phyloP scores from a whole-genome alignment of 1,139 yeast genomes.

The Saccharomyces hybrid region DNA sequence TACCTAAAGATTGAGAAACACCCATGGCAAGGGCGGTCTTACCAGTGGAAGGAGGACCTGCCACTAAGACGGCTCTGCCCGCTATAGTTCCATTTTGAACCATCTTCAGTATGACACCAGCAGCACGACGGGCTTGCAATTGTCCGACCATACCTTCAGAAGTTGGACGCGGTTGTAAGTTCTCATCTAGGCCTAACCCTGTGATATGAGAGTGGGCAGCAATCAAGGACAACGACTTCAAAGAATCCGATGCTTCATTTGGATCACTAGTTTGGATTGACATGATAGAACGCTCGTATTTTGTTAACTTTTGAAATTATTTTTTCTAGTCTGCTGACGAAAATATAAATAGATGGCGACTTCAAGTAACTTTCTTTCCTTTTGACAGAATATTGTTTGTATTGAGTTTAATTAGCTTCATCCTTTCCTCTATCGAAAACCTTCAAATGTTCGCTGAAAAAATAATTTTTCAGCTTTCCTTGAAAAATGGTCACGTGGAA shows the following conservation, averaged over 20 bases:
- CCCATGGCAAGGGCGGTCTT: conserved; percentile 99
- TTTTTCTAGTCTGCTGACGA: background rate
- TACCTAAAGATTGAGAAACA: conserved; percentile 77
- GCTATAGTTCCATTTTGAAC: conserved; percentile 91
- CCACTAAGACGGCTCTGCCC: conserved; percentile 89
- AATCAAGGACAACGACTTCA: conserved; percentile 59
- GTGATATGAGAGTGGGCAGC: conserved; percentile 97
- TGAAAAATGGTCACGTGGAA: background rate
- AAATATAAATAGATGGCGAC: background rate
- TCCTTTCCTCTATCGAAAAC: background rate
- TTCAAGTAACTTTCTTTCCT: background rate
- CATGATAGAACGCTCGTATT: conserved; percentile 19
- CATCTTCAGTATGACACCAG: conserved; percentile 89
- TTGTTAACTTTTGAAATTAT: background rate
- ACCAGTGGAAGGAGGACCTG: conserved; percentile 98
- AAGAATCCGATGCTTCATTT: conserved; percentile 36
- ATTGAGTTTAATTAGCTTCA: background rate
- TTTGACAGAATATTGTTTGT: background rate
- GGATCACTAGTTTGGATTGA: conserved; percentile 40
- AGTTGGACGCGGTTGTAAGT: conserved; percentile 71
- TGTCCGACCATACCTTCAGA: conserved; percentile 98
- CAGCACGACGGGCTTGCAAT: conserved; percentile 87
- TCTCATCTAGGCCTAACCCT: conserved; percentile 89
- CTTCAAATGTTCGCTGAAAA: conserved; percentile 1
- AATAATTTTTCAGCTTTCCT: conserved; percentile 1